phyloP scores from a whole-genome alignment of 2,329 filamentous ascomycete species.

The Thyridium curvatum region DNA sequence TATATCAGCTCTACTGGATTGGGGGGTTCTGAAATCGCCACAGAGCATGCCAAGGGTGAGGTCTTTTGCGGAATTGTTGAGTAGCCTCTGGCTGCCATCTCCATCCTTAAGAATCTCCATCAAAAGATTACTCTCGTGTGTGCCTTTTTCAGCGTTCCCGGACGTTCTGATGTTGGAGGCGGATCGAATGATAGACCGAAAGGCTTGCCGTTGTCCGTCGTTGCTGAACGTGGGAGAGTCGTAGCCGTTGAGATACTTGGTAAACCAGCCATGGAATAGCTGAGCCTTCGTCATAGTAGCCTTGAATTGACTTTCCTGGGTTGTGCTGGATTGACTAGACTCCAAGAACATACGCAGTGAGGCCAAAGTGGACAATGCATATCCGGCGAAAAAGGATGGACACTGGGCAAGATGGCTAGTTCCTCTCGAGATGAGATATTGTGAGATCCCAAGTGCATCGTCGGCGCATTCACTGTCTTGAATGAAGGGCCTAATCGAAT shows the following conservation, averaged over 20 bases:
- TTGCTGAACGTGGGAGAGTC: constrained; percentile 45
- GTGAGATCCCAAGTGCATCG: constrained; percentile 79
- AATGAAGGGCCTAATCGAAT: constrained; percentile 71
- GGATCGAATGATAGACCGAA: constrained; percentile 61
- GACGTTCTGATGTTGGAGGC: constrained; percentile 61
- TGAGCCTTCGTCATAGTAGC: constrained; percentile 71
- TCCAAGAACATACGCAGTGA: constrained; percentile 72
- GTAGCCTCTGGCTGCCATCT: constrained; percentile 50
- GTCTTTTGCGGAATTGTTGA: constrained; percentile 64
- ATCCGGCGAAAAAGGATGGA: constrained; percentile 75
- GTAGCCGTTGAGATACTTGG: constrained; percentile 60
- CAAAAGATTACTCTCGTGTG: constrained; percentile 73
- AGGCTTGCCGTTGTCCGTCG: constrained; percentile 45
- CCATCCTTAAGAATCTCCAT: constrained; percentile 75
- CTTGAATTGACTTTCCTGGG: constrained; percentile 76
- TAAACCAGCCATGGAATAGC: constrained; percentile 74
- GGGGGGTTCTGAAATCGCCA: constrained; percentile 61
- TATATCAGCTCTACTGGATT: constrained; percentile 55
- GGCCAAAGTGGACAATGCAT: constrained; percentile 71
- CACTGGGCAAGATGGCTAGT: constrained; percentile 54
- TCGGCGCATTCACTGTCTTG: constrained; percentile 83
- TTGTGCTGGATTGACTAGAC: constrained; percentile 70
- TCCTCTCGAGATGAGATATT: constrained; percentile 73
- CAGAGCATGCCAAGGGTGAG: constrained; percentile 70
- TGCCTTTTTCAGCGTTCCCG: constrained; percentile 63